Evolutionary conservation across 495 filamentous ascomycete species (phyloP), one percentile per base, ranked within the genome.

Genomic region (Ascodesmis nigricans): DNA sequence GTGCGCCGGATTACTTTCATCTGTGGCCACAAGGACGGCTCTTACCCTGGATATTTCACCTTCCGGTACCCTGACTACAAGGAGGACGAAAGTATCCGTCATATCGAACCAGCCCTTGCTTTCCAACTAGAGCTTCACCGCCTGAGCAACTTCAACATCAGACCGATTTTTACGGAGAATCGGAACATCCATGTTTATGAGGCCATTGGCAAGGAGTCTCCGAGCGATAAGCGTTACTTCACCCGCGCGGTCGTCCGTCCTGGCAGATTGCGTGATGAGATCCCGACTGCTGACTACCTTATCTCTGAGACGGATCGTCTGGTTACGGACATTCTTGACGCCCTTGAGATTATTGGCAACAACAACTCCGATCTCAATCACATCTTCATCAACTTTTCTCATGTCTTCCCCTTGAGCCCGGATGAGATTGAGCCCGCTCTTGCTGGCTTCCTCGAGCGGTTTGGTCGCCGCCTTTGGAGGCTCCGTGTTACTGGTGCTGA

Each of bases 281-380:
- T 97, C 38, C 83, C 87, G 23, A 93, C 82, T 8, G 81, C 80
- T 3, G 87, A 97, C 58, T 97, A 97, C 57, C 66, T 97, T 39
- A 93, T 91, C 47, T 93, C 84, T 5, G 87, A 97, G 59, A 77
- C 90, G 37, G 84, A 97, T 52, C 71, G 87, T 20, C 63, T 97
- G 36, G 82, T 95, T 66, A 93, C 79, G 57, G 87, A 97, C 51
- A 95, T 97, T 53, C 65, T 97, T 30, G 87, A 95, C 56, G 90
- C 87, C 11, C 59, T 97, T 36, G 87, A 97, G 66, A 90, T 97
- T 46, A 83, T 93, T 48, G 90, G 90, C 38, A 91, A 90, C 66
- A 95, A 91, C 66, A 84, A 91, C 64, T 92, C 87, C 29, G 87
- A 97, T 64, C 65, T 97, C 47, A 97, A 97, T 63, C 90, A 97